Base-by-base conservation (phyloP, 83 land plant species). In the Picea abies region DNA sequence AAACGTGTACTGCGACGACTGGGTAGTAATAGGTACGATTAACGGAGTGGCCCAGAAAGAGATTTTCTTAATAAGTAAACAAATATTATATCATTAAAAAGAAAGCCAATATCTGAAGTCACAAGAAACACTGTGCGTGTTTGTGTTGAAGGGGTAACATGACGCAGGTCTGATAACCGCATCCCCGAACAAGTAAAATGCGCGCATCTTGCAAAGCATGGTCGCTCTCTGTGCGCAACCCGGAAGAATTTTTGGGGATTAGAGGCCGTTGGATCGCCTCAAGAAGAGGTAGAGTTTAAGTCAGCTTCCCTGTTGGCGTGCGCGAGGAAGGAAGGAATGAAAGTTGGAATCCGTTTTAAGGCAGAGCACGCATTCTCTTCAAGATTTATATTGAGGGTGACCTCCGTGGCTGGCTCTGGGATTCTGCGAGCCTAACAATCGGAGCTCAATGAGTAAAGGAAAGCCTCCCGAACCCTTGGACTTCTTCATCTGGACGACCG, bases 401-500 rank as follows among this genome's bases (percentile, higher is more conserved):
- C 58, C 58, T 11, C 58, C 58, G 58, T 69, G 73, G 16, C 41
- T 32, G 73, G 44, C 7, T 69, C 44, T 4, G 44, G 37, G 73
- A 1, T 26, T 29, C 7, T 5, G 19, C 35, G 35, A 35, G 17
- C 9, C 35, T 35, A 69, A 17, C 17, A 35, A 15, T 69, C 7
- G 26, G 78, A 29, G 32, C 25, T 49, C 25, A 49, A 76, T 76
- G 78, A 76, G 61, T 52, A 71, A 35, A 71, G 60, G 78, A 76
- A 69, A 20, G 73, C 17, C 78, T 23, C 78, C 78, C 17, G 78
- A 76, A 11, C 78, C 78, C 78, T 76, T 76, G 78, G 60, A 76
- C 5, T 76, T 76, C 60, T 47, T 76, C 60, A 76, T 76, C 60
- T 76, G 78, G 78, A 76, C 58, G 12, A 22, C 78, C 11, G 78